These are phyloP conservation scores for Cercospora beticola DNA, from an alignment of 2,329 filamentous ascomycete genomes.

Conservation along the genomic window DNA sequence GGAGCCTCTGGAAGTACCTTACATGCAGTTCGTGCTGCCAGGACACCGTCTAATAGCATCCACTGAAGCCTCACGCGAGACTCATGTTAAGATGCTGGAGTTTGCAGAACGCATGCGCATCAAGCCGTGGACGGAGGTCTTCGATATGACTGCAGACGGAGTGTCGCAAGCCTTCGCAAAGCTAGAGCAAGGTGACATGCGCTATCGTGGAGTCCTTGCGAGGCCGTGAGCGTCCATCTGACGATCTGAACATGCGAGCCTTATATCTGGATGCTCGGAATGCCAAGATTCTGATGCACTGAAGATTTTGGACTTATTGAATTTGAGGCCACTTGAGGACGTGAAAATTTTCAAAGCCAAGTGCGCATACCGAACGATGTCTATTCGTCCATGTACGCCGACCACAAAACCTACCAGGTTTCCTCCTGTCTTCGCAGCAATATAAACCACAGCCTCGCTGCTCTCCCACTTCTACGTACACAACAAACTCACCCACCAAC, in stretches of 20 bases:
- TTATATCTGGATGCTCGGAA: neutral
- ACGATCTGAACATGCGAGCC: neutral
- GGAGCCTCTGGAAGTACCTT: constrained; percentile 34
- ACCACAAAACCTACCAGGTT: neutral
- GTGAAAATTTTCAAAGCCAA: neutral
- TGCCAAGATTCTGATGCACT: neutral
- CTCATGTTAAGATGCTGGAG: constrained; percentile 44
- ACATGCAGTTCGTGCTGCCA: constrained; percentile 39
- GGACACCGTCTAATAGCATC: constrained; percentile 37
- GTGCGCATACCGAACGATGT: neutral
- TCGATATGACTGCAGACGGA: constrained; percentile 43
- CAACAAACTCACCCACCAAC: neutral
- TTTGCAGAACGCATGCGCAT: constrained; percentile 46
- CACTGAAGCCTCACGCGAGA: constrained; percentile 36
- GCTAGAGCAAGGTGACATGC: constrained; percentile 45
- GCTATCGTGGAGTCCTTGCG: constrained; percentile 46
- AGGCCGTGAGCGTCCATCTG: neutral
- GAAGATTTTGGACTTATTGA: neutral
- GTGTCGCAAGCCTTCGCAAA: constrained; percentile 44
- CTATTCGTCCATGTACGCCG: neutral
- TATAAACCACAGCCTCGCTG: neutral
- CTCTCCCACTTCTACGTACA: neutral
- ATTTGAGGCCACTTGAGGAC: neutral
- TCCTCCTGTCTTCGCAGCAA: neutral
- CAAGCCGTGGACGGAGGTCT: constrained; percentile 48